phyloP scores from a whole-genome alignment of 2,329 filamentous ascomycete species.

The Scedosporium boydii region DNA sequence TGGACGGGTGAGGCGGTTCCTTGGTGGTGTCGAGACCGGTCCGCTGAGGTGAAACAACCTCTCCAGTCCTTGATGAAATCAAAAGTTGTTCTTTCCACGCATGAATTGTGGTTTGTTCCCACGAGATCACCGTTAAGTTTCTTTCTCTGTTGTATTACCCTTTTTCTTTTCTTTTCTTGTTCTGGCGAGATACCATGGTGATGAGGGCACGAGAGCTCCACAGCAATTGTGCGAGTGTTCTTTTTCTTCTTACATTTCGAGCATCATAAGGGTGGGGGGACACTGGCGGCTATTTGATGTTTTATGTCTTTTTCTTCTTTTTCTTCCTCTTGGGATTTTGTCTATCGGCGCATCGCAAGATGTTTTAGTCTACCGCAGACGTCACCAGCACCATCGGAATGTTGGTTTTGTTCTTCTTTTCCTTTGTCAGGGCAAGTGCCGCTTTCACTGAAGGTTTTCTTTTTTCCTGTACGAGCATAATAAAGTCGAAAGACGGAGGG shows the following conservation, averaged over 20 bases:
- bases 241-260: not conserved
- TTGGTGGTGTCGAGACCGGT: constrained; percentile 63
- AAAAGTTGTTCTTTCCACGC: not conserved
- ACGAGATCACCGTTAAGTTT: not conserved
- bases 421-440: not conserved
- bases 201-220: not conserved
- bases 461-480: not conserved
- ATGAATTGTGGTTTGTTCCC: not conserved
- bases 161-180: not conserved
- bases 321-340: not conserved
- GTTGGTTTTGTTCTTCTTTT: not conserved
- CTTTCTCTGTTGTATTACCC: not conserved
- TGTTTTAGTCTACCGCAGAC: not conserved
- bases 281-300: not conserved
- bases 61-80: not conserved
- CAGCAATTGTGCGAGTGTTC: not conserved
- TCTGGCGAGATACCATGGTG: not conserved
- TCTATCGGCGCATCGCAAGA: not conserved
- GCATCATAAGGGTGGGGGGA: not conserved
- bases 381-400: not conserved
- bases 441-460: not conserved
- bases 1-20: constrained; percentile 65
- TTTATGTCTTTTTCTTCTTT: not conserved
- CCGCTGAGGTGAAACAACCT: constrained; percentile 28
- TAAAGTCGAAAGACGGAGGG: too few relatives aligned